phyloP scores from a whole-genome alignment of 768 basidiomycete genomes.

The Gautieria morchelliformis region DNA sequence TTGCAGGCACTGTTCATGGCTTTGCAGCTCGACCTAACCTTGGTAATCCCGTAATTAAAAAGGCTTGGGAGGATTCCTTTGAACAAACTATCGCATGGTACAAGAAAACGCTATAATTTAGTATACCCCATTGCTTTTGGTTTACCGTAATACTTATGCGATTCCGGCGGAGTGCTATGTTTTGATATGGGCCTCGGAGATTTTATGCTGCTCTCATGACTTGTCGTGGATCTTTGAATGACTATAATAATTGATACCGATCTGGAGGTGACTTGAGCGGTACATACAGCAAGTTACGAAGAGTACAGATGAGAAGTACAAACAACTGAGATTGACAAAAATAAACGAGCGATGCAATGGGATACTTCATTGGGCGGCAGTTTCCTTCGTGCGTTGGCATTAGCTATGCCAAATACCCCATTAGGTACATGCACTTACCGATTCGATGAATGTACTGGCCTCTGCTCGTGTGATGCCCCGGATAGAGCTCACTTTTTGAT shows the following conservation, averaged over 20 bases:
- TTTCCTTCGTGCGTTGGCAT: background rate
- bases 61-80: slow-evolving; percentile 34
- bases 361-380: background rate
- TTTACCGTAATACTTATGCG: no score
- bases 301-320: background rate
- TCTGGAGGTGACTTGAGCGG: no score
- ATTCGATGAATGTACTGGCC: slow-evolving; percentile 88
- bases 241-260: no score
- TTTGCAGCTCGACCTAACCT: slow-evolving; percentile 41
- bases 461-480: slow-evolving; percentile 80
- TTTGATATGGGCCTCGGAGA: no score
- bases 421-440: background rate
- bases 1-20: slow-evolving; percentile 36
- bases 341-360: background rate
- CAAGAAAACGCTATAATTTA: slow-evolving; percentile 25
- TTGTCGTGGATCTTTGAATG: no score
- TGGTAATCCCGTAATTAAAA: slow-evolving; percentile 30
- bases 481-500: slow-evolving; percentile 89
- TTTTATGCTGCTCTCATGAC: no score
- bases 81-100: slow-evolving; percentile 35
- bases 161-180: no score
- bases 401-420: background rate
- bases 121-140: no score
- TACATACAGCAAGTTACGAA: no score
- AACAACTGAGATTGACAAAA: background rate